Conservation (phyloP, 495 filamentous ascomycete species). For the Aspergillus incahuasiensis region DNA sequence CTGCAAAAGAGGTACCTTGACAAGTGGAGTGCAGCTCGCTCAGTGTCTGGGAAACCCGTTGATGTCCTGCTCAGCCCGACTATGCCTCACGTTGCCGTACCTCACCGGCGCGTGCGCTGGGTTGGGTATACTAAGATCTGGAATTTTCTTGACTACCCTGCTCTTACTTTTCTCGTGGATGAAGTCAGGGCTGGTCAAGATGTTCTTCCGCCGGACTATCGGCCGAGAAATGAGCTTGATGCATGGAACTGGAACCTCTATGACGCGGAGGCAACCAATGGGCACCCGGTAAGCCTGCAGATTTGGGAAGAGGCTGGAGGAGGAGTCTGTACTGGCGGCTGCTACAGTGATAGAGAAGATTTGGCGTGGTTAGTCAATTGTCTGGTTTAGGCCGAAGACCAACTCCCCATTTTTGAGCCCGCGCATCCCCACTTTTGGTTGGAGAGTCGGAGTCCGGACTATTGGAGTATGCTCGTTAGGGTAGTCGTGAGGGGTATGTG, state of each 20-base stretch:
- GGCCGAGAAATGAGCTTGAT: constrained; percentile 48
- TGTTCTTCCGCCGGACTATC: constrained; percentile 40
- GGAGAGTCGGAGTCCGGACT: too few species aligned
- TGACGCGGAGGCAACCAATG: constrained; percentile 35
- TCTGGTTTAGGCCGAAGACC: not conserved
- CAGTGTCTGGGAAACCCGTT: constrained; percentile 45
- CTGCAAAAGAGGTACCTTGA: constrained; percentile 53
- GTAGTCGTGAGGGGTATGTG: too few species aligned
- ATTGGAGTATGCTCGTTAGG: too few species aligned
- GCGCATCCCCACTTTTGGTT: constrained; percentile 3
- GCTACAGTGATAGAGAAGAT: constrained; percentile 38
- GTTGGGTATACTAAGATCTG: constrained; percentile 63
- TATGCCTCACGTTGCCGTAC: constrained; percentile 42
- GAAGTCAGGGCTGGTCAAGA: constrained; percentile 45
- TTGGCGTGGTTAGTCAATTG: constrained; percentile 17
- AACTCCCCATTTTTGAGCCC: constrained; percentile 4
- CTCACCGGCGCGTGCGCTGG: constrained; percentile 44
- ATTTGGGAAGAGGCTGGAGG: constrained; percentile 48
- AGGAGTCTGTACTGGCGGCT: constrained; percentile 49
- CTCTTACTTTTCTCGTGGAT: constrained; percentile 52
- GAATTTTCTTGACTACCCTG: constrained; percentile 65
- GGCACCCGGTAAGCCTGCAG: constrained; percentile 49
- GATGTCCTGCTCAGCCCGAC: constrained; percentile 61
- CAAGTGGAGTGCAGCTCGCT: constrained; percentile 47
- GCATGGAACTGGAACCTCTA: constrained; percentile 47